Evolutionary conservation across 2,329 filamentous ascomycete species (phyloP), one percentile per base, ranked within the genome.

Genomic region (Bipolaris gigantea): DNA sequence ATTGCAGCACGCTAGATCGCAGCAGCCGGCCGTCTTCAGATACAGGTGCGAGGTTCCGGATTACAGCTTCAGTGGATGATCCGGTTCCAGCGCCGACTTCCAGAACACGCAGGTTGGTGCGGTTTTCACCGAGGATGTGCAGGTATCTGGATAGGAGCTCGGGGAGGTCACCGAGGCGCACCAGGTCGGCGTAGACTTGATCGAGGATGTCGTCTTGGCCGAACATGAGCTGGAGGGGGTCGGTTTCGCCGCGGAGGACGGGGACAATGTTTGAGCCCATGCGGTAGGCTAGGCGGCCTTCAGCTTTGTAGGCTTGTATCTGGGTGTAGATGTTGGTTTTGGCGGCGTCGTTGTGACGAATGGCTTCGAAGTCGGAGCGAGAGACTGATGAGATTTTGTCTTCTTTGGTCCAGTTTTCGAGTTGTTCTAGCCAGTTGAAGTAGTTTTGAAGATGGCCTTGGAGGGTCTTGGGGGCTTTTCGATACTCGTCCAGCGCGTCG

Each of bases 1-100:
- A 62, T n/a, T 47, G 44, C 11, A 38, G 34, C 3, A 47, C 23
- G 13, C 43, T 46, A 21, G 43, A 36, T 16, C 27, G 43, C 23
- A 47, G 23, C n/a, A 39, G 21, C 5, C 11, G 34, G 3, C 44
- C 34, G 4, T 47, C 34, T 2, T 47, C 21, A 19, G 44, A 47
- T 6, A 47, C 34, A 0, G 44, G 34, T 5, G 33, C 34, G 4
- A 47, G 35, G 19, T 38, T 33, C 7, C 33, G 33, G 33, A 46
- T 46, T 3, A 47, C n/a, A 10, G 44, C 34, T 47, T 38, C 34
- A 1, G 44, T 47, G 15, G 34, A 38, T 1, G 44, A 47, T 2
- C 34, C 44, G 9, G 44, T 47, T 30, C 44, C 44, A 9, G 34
- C 44, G 3, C 44, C 44, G 4, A 47, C 44, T 19, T 47, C 44